phyloP scores from a whole-genome alignment of 2,329 filamentous ascomycete species.

The Fusarium setosum region DNA sequence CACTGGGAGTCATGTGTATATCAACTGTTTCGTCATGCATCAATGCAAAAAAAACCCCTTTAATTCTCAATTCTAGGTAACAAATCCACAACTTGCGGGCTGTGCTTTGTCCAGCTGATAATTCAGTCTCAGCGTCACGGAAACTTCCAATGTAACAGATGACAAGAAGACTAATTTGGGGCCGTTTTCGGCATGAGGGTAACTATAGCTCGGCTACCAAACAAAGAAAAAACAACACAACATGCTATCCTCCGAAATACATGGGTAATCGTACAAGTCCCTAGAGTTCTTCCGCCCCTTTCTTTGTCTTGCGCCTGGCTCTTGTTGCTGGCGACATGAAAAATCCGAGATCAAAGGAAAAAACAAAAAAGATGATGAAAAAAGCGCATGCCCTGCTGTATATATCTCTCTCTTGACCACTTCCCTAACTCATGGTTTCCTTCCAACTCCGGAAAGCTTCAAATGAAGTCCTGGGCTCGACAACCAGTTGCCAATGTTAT shows the following conservation, averaged over 20 bases:
- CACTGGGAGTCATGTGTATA: constrained; percentile 24
- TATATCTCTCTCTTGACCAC: background rate
- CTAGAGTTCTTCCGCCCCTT: constrained; percentile 1
- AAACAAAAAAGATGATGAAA: constrained; percentile 4
- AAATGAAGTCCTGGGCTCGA: constrained; percentile 1
- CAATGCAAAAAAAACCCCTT: background rate
- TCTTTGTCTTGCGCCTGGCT: constrained; percentile 20
- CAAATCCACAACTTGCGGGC: no score
- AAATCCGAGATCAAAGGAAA: background rate
- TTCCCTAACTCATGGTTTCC: background rate
- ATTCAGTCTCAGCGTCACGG: background rate
- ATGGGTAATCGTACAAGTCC: constrained; percentile 27
- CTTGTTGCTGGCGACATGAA: background rate
- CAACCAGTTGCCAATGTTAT: background rate
- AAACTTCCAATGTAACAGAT: background rate
- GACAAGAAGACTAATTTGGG: constrained; percentile 1
- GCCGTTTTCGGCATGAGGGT: constrained; percentile 9
- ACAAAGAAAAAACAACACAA: constrained; percentile 6
- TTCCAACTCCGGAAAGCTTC: background rate
- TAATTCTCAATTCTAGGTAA: background rate
- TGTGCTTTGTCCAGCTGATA: background rate
- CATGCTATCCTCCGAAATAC: constrained; percentile 24
- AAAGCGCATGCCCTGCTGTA: background rate
- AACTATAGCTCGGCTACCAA: constrained; percentile 10
- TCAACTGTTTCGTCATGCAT: constrained; percentile 5